phyloP scores from a whole-genome alignment of 257 asterid species.

The Jacaranda mimosifolia region DNA sequence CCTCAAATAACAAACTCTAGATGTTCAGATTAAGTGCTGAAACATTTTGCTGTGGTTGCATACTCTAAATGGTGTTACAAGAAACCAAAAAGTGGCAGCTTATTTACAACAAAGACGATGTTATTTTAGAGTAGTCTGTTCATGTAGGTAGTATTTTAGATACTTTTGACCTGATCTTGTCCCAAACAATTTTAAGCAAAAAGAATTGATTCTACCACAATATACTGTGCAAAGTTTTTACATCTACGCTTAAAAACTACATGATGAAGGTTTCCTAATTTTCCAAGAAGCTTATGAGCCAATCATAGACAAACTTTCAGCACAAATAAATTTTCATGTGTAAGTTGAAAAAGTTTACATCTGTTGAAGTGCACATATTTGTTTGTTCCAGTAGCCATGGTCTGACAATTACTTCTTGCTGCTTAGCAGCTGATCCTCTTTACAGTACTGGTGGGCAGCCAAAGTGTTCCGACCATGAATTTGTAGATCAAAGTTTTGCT shows the following conservation, averaged over 20 bases:
- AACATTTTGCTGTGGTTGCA: neutral
- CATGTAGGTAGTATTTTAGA: neutral
- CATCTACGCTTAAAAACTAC: conserved; percentile 13
- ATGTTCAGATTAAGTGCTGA: conserved; percentile 2
- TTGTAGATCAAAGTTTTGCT: conserved; percentile 63
- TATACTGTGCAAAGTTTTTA: neutral
- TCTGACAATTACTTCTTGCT: conserved; percentile 32
- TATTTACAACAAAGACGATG: conserved; percentile 11
- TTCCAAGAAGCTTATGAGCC: neutral
- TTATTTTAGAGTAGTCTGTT: neutral
- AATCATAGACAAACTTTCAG: neutral
- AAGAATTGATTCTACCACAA: conserved; percentile 23
- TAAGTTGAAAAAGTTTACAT: neutral
- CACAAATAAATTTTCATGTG: neutral
- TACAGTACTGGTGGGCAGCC: conserved; percentile 84
- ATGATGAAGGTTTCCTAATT: neutral
- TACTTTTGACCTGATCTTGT: neutral
- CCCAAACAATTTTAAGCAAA: neutral
- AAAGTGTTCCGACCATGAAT: conserved; percentile 53
- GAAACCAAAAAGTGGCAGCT: conserved; percentile 11
- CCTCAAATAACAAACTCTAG: neutral
- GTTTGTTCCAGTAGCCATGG: conserved; percentile 23
- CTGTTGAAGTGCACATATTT: neutral
- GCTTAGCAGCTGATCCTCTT: conserved; percentile 88
- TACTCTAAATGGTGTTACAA: neutral